phyloP scores from a whole-genome alignment of 257 asterid species.

The Solanum microdontum region DNA sequence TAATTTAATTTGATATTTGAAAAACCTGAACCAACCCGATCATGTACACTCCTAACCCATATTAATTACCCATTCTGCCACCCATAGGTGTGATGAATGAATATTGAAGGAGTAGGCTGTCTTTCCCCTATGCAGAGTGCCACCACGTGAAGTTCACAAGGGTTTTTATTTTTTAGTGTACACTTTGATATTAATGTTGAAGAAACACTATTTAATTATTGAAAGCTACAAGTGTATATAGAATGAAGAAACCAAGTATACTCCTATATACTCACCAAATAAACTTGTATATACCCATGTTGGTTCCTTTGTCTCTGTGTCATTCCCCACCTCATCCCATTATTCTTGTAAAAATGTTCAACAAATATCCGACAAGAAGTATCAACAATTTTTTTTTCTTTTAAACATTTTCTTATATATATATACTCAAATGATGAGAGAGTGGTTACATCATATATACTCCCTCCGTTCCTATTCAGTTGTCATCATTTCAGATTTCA shows the following conservation, averaged over 20 bases:
- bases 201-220: not conserved
- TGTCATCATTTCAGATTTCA: no score
- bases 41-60: no score
- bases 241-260: not conserved
- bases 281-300: not conserved
- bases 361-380: constrained; percentile 30
- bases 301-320: constrained; percentile 33
- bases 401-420: no score
- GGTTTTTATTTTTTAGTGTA: not conserved
- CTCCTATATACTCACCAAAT: constrained; percentile 10
- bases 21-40: no score
- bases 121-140: constrained; percentile 19
- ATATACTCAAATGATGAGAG: not conserved
- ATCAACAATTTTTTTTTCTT: not conserved
- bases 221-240: not conserved
- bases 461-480: not conserved
- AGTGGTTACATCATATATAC: not conserved
- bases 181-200: not conserved
- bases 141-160: constrained; percentile 40
- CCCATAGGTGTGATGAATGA: not conserved
- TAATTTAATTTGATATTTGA: no score
- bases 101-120: not conserved
- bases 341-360: constrained; percentile 13
- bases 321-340: constrained; percentile 20
- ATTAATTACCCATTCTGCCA: no score